Conservation (phyloP, 352 stramenopile species). For the Phytopythium helicoides region DNA sequence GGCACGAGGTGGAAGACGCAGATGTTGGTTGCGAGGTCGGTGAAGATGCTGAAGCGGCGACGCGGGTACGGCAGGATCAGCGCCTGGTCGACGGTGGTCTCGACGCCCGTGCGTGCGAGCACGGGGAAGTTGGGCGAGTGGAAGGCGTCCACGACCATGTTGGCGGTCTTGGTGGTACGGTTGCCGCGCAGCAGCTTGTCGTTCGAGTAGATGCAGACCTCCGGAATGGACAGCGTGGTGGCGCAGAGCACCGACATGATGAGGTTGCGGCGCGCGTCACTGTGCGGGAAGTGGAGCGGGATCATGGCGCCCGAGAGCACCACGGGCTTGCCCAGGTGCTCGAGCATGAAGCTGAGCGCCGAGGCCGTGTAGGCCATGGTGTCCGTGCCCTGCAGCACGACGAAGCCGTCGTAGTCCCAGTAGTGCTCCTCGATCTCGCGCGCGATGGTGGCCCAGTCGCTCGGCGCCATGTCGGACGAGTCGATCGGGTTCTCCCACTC, state of each 20-base stretch:
- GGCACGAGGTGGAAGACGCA: conserved; percentile 91
- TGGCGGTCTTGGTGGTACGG: conserved; percentile 95
- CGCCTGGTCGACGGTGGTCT: conserved; percentile 90
- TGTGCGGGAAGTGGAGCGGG: conserved; percentile 95
- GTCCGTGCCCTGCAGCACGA: conserved; percentile 97
- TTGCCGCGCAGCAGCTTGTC: conserved; percentile 95
- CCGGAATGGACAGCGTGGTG: conserved; percentile 71
- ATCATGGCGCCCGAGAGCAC: conserved; percentile 96
- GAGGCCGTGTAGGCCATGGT: conserved; percentile 97
- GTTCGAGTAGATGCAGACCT: conserved; percentile 96
- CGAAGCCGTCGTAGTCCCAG: conserved; percentile 96
- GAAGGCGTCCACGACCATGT: conserved; percentile 94
- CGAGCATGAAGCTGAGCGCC: conserved; percentile 96
- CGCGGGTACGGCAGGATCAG: conserved; percentile 88
- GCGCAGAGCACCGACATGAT: conserved; percentile 93
- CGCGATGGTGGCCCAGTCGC: conserved; percentile 92
- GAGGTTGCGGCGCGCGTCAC: conserved; percentile 95
- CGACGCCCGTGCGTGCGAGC: conserved; percentile 92
- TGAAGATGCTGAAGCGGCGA: conserved; percentile 88
- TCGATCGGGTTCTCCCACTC: conserved; percentile 89
- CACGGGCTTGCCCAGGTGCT: conserved; percentile 95
- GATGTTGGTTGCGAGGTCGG: conserved; percentile 90
- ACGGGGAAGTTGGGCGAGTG: conserved; percentile 95
- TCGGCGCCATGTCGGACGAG: conserved; percentile 83
- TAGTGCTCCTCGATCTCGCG: conserved; percentile 93